phyloP scores from a whole-genome alignment of 176 grass and related monocot genomes.

The Rhipidocladum racemiflorum region DNA sequence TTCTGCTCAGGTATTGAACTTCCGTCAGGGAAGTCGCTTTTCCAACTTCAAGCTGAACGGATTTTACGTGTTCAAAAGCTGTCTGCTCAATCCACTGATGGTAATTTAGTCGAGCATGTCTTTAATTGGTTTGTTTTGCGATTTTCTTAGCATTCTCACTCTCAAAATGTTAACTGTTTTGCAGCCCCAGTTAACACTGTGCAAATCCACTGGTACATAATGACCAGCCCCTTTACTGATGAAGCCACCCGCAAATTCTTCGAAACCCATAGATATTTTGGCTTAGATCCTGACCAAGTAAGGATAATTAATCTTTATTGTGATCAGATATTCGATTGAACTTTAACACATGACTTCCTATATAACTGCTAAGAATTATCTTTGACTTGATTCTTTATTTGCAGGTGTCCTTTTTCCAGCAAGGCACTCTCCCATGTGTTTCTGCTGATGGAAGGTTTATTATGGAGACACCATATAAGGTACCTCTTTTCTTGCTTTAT shows the following conservation, averaged over 20 bases:
- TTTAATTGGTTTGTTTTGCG: not conserved
- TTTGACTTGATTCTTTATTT: slow-evolving; percentile 17
- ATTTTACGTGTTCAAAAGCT: slow-evolving; percentile 87
- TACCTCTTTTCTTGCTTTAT: slow-evolving; percentile 14
- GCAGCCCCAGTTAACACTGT: slow-evolving; percentile 39
- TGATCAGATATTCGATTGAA: not conserved
- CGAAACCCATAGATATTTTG: slow-evolving; percentile 77
- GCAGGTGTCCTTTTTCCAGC: slow-evolving; percentile 77
- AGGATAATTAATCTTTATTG: slow-evolving; percentile 18
- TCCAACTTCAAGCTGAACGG: slow-evolving; percentile 85
- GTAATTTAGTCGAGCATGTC: slow-evolving; percentile 32
- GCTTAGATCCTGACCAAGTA: slow-evolving; percentile 79
- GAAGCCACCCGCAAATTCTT: slow-evolving; percentile 67
- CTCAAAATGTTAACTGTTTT: not conserved
- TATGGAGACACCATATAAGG: slow-evolving; percentile 85
- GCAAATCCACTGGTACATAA: slow-evolving; percentile 90
- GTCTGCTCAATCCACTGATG: slow-evolving; percentile 67
- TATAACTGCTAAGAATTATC: slow-evolving; percentile 9
- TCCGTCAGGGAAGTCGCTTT: slow-evolving; percentile 82
- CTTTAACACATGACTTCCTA: not conserved
- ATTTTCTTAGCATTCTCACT: not conserved
- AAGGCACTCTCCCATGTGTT: slow-evolving; percentile 90
- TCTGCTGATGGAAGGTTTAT: slow-evolving; percentile 85
- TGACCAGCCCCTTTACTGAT: slow-evolving; percentile 91
- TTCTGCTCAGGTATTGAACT: slow-evolving; percentile 62